These are phyloP conservation scores for Gossypium schwendimanii DNA, from an alignment of 441 rosid species.

Conservation along the genomic window DNA sequence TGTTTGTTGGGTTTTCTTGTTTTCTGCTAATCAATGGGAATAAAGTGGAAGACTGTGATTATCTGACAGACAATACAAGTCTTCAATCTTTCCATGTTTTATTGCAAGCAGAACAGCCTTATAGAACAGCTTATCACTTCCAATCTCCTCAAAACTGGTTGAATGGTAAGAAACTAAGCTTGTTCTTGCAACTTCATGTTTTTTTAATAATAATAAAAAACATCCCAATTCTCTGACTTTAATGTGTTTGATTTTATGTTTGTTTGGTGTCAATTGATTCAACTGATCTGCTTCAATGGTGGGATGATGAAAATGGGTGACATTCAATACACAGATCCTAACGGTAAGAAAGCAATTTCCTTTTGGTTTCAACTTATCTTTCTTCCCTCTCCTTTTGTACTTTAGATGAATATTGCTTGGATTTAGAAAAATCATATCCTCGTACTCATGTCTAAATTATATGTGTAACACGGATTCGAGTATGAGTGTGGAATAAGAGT, in stretches of 20 bases:
- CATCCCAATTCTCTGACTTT: background rate
- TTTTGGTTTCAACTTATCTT: slow-evolving; percentile 1
- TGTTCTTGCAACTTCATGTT: background rate
- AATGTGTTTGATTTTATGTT: slow-evolving; percentile 5
- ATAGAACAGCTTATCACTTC: slow-evolving; percentile 52
- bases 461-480: background rate
- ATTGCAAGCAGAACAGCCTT: slow-evolving; percentile 19
- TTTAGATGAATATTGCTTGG: background rate
- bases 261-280: background rate
- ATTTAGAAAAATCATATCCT: background rate
- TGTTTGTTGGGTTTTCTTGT: slow-evolving; percentile 17
- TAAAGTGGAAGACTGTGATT: slow-evolving; percentile 1
- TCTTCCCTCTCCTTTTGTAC: background rate
- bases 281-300: background rate
- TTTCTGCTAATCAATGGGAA: slow-evolving; percentile 18
- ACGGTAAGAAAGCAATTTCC: slow-evolving; percentile 31
- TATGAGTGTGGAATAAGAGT: background rate
- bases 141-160: slow-evolving; percentile 54
- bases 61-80: background rate
- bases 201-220: background rate
- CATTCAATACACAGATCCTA: slow-evolving; percentile 41
- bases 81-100: slow-evolving; percentile 5
- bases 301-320: background rate
- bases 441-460: background rate
- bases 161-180: slow-evolving; percentile 30